These are phyloP conservation scores for Falciphora oryzae DNA, from an alignment of 2,329 filamentous ascomycete genomes.

Conservation along the genomic window DNA sequence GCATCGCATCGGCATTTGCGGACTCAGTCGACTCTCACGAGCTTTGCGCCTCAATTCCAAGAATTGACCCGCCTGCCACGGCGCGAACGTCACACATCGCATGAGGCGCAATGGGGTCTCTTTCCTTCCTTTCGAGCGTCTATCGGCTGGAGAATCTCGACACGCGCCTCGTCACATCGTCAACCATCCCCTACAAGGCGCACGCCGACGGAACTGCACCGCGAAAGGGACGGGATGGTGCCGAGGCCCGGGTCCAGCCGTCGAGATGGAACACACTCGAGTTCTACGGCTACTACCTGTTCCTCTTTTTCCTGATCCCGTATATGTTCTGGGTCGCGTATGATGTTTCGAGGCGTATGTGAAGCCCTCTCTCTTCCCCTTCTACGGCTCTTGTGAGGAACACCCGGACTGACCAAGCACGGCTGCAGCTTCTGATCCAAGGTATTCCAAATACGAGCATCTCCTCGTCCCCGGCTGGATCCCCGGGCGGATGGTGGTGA, in stretches of 20 bases:
- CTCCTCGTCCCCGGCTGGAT: conserved; percentile 83
- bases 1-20: no score
- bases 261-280: conserved; percentile 83
- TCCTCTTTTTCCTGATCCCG: conserved; percentile 63
- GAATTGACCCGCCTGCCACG: no score
- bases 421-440: conserved; percentile 66
- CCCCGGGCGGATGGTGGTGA: conserved; percentile 79
- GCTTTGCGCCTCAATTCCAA: no score
- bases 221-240: conserved; percentile 26
- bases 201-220: conserved; percentile 43
- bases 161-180: conserved; percentile 53
- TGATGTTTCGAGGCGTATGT: conserved; percentile 74
- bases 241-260: conserved; percentile 41
- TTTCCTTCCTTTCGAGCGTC: conserved; percentile 48
- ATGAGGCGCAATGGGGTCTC: conserved; percentile 13
- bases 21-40: no score
- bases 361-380: not conserved
- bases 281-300: conserved; percentile 73
- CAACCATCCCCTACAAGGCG: conserved; percentile 60
- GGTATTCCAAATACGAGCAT: conserved; percentile 67
- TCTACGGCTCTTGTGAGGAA: not conserved
- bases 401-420: not conserved
- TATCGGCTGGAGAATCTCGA: conserved; percentile 40
- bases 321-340: conserved; percentile 90
- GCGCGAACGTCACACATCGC: no score